Conservation (phyloP, 2,329 filamentous ascomycete species). For the Venturia nashicola region DNA sequence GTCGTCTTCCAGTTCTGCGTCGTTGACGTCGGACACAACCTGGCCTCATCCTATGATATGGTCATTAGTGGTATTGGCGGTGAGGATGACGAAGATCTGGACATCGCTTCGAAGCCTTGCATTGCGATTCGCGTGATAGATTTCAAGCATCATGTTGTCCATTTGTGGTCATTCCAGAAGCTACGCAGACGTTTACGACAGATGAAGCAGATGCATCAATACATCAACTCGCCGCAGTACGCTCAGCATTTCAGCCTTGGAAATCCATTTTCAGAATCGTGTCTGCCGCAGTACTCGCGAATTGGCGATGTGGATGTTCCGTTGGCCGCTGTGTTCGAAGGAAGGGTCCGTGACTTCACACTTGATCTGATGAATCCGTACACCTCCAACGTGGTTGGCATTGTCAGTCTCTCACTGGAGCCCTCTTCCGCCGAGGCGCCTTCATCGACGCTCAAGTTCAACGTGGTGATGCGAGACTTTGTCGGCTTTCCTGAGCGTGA, state of each 20-base stretch:
- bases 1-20: slow-evolving; percentile 93
- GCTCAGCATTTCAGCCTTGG: slow-evolving; percentile 84
- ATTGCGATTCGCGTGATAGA: slow-evolving; percentile 84
- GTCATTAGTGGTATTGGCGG: slow-evolving; percentile 81
- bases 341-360: slow-evolving; percentile 83
- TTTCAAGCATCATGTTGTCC: slow-evolving; percentile 73
- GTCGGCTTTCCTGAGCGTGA: slow-evolving; percentile 90
- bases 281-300: slow-evolving; percentile 84
- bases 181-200: slow-evolving; percentile 73
- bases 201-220: slow-evolving; percentile 97
- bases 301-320: slow-evolving; percentile 90
- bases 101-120: slow-evolving; percentile 76
- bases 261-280: slow-evolving; percentile 84
- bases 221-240: slow-evolving; percentile 89
- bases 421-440: slow-evolving; percentile 88
- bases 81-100: slow-evolving; percentile 74
- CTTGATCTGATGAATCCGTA: slow-evolving; percentile 88
- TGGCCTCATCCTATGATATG: slow-evolving; percentile 93
- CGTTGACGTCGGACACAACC: slow-evolving; percentile 73
- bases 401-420: slow-evolving; percentile 81
- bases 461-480: slow-evolving; percentile 95
- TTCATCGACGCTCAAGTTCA: slow-evolving; percentile 89
- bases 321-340: slow-evolving; percentile 84
- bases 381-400: slow-evolving; percentile 79
- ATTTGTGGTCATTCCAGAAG: slow-evolving; percentile 91